Conservation (phyloP, 164 flowering plant species). For the grape (Vitis vinifera) region DNA sequence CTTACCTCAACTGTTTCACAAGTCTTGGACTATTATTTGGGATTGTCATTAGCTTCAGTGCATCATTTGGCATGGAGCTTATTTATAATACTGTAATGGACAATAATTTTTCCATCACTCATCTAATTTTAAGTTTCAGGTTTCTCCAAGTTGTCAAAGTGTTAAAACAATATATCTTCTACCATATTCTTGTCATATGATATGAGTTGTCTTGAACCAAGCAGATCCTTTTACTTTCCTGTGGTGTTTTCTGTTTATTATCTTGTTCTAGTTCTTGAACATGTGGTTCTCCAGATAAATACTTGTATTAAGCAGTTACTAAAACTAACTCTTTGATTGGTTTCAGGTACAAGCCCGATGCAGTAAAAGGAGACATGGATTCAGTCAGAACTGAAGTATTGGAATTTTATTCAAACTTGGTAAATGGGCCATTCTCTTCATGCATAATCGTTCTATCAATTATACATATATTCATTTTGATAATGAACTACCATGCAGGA, state of each 20-base stretch:
- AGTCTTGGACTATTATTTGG: no score
- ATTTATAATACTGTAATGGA: no score
- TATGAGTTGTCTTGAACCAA: not conserved
- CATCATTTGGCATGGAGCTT: no score
- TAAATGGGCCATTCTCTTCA: conserved; percentile 17
- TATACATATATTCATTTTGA: no score
- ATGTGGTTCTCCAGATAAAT: not conserved
- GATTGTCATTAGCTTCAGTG: no score
- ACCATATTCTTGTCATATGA: no score
- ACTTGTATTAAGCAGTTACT: not conserved
- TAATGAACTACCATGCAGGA: not conserved
- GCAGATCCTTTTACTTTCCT: not conserved
- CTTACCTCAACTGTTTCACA: no score
- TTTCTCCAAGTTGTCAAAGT: no score
- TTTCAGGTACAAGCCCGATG: conserved; percentile 82
- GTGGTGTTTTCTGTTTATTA: not conserved
- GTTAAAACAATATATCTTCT: no score
- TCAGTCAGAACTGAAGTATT: conserved; percentile 76
- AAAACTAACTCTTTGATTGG: conserved; percentile 2
- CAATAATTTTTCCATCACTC: no score
- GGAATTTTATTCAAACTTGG: conserved; percentile 64
- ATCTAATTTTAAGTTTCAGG: no score
- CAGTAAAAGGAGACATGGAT: conserved; percentile 94
- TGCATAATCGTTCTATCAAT: no score
- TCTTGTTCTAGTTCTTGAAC: not conserved